Conservation (phyloP, 225 moss, liverwort and hornwort species). For the Rhytidiadelphus loreus region DNA sequence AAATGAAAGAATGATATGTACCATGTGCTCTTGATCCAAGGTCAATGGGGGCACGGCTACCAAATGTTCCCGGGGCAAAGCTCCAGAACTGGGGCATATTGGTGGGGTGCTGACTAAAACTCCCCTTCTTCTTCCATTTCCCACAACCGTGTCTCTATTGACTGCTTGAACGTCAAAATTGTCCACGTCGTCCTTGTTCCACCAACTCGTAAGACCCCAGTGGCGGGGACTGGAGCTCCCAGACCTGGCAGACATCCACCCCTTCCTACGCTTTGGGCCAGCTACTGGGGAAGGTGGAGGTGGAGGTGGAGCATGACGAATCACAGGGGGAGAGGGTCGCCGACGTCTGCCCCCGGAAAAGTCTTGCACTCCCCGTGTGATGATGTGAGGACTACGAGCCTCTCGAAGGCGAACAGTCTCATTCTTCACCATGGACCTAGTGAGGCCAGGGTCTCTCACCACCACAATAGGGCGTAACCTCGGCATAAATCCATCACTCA, state of each 20-base stretch:
- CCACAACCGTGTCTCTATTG: conserved; percentile 43
- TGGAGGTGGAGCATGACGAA: conserved; percentile 86
- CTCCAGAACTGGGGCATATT: conserved; percentile 59
- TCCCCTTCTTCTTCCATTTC: conserved; percentile 47
- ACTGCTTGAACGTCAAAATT: conserved; percentile 42
- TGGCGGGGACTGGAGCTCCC: conserved; percentile 92
- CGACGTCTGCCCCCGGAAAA: conserved; percentile 46
- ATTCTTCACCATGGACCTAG: conserved; percentile 49
- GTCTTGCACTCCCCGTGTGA: conserved; percentile 57
- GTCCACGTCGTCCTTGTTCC: conserved; percentile 71
- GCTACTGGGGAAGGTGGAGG: conserved; percentile 91
- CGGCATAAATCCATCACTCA: conserved; percentile 72
- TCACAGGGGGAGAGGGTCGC: conserved; percentile 73
- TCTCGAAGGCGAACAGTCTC: conserved; percentile 66
- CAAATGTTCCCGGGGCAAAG: conserved; percentile 62
- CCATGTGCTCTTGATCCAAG: conserved; percentile 72
- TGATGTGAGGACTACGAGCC: conserved; percentile 77
- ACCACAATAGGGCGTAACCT: conserved; percentile 84
- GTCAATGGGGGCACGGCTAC: conserved; percentile 63
- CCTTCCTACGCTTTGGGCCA: conserved; percentile 74
- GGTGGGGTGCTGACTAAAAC: conserved; percentile 40
- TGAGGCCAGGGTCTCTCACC: conserved; percentile 58
- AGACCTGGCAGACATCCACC: conserved; percentile 84
- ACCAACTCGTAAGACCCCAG: conserved; percentile 76
- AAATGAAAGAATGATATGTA: background rate